Conservation (phyloP, 495 filamentous ascomycete genomes). For the Oidiodendron maius region DNA sequence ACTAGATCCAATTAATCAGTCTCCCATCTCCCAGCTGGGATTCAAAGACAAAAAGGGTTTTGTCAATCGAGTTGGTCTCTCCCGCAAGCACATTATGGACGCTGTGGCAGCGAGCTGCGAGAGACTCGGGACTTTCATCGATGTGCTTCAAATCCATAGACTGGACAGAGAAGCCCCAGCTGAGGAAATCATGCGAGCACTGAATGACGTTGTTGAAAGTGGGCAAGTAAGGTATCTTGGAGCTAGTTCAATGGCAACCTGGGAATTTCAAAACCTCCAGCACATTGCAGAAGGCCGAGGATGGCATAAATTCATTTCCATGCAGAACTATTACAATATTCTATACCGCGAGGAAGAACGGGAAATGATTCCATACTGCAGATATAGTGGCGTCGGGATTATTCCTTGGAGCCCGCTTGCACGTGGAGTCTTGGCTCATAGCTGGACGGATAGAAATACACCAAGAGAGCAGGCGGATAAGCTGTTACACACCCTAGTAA, state of each 20-base stretch:
- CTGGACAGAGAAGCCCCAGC: slow-evolving; percentile 38
- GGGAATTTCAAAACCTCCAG: slow-evolving; percentile 45
- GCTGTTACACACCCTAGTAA: slow-evolving; percentile 35
- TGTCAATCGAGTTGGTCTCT: slow-evolving; percentile 32
- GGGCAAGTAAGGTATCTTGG: slow-evolving; percentile 56
- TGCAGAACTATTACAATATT: slow-evolving; percentile 55
- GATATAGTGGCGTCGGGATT: slow-evolving; percentile 41
- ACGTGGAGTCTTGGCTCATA: slow-evolving; percentile 45
- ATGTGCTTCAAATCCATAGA: slow-evolving; percentile 60
- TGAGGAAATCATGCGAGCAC: slow-evolving; percentile 56
- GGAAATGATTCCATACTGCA: slow-evolving; percentile 56
- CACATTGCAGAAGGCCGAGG: slow-evolving; percentile 34
- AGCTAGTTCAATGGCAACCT: slow-evolving; percentile 48
- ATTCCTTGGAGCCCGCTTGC: slow-evolving; percentile 48
- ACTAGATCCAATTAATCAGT: slow-evolving; percentile 26
- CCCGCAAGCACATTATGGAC: slow-evolving; percentile 51
- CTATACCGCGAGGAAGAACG: slow-evolving; percentile 55
- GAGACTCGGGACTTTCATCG: slow-evolving; percentile 54
- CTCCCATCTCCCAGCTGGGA: slow-evolving; percentile 10
- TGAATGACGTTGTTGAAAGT: slow-evolving; percentile 49
- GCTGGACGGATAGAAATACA: slow-evolving; percentile 24
- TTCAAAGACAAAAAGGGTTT: slow-evolving; percentile 21
- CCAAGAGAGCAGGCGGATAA: slow-evolving; percentile 36
- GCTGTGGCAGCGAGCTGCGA: slow-evolving; percentile 51
- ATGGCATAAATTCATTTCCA: slow-evolving; percentile 53